Conservation (phyloP, 768 basidiomycete species). For the Guyanaporus albipodus region DNA sequence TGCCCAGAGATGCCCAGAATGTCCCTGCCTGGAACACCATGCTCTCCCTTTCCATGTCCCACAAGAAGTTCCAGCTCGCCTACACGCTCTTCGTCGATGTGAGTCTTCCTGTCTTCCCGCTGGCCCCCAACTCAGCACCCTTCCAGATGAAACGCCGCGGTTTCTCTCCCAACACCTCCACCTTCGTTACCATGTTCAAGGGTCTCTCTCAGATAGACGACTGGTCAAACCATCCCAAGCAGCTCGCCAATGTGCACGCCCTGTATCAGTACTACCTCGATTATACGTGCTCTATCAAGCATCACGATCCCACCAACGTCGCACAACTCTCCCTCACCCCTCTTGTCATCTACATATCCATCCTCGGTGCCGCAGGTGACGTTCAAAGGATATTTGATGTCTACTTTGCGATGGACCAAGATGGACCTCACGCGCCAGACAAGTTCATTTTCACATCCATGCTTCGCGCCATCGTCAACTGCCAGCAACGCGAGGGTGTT, state of each 20-base stretch:
- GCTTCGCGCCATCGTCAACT: constrained; percentile 45
- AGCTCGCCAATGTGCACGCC: constrained; percentile 56
- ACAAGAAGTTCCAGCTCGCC: constrained; percentile 51
- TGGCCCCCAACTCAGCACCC: constrained; percentile 1
- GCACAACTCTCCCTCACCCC: constrained; percentile 47
- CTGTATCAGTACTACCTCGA: constrained; percentile 57
- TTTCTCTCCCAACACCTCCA: constrained; percentile 61
- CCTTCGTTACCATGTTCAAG: constrained; percentile 66
- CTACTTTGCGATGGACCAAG: constrained; percentile 61
- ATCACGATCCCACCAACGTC: constrained; percentile 41
- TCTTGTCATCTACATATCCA: constrained; percentile 58
- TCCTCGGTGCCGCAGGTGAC: constrained; percentile 56
- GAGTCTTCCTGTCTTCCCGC: constrained; percentile 23
- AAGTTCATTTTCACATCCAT: constrained; percentile 61
- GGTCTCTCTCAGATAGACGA: constrained; percentile 59
- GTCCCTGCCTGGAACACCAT: constrained; percentile 76
- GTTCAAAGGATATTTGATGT: constrained; percentile 74
- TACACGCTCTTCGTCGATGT: constrained; percentile 72
- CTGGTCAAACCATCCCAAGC: constrained; percentile 57
- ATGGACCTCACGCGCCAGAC: constrained; percentile 60
- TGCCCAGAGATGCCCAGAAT: constrained; percentile 73
- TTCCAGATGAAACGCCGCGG: constrained; percentile 81
- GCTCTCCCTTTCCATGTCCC: constrained; percentile 61
- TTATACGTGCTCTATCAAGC: constrained; percentile 47
- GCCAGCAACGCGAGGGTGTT: constrained; percentile 17